phyloP scores from a whole-genome alignment of 2,329 filamentous ascomycete species.

The Diplodia sapinea region DNA sequence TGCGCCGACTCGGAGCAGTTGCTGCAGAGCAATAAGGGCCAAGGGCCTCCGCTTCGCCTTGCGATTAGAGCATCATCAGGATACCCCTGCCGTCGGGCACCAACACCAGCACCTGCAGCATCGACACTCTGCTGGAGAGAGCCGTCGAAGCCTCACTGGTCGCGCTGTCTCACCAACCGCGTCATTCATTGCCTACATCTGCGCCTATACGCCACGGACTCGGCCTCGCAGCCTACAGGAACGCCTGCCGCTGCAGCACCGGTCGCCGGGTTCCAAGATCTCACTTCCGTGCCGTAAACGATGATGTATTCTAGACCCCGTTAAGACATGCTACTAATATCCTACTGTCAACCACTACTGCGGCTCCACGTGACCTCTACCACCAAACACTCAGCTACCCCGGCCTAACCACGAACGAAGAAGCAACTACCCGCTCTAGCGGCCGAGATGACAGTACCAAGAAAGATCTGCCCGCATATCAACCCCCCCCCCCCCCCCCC shows the following conservation, averaged over 20 bases:
- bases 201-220: slow-evolving; percentile 21
- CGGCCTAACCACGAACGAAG: slow-evolving; percentile 17
- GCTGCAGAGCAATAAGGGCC: slow-evolving; percentile 10
- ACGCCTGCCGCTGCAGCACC: slow-evolving; percentile 30
- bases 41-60: neutral
- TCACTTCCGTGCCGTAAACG: slow-evolving; percentile 29
- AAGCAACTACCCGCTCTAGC: slow-evolving; percentile 12
- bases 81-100: neutral
- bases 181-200: slow-evolving; percentile 19
- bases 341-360: slow-evolving; percentile 22
- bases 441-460: slow-evolving; percentile 23
- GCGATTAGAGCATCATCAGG: neutral
- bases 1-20: neutral
- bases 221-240: slow-evolving; percentile 23
- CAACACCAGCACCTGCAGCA: slow-evolving; percentile 1
- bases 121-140: slow-evolving; percentile 6
- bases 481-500: too few species aligned
- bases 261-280: slow-evolving; percentile 30
- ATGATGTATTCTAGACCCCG: slow-evolving; percentile 29
- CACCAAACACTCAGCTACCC: slow-evolving; percentile 12
- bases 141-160: slow-evolving; percentile 17
- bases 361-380: slow-evolving; percentile 16
- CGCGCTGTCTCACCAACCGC: slow-evolving; percentile 17
- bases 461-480: slow-evolving; percentile 9
- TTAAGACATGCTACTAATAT: slow-evolving; percentile 29